A percentile compares a stretch with the other conserved stretches of the same genome.
These are phyloP conservation scores for Pestalotiopsis sp. DNA, from an alignment of 2,329 filamentous ascomycete species.

Conservation along the genomic window DNA sequence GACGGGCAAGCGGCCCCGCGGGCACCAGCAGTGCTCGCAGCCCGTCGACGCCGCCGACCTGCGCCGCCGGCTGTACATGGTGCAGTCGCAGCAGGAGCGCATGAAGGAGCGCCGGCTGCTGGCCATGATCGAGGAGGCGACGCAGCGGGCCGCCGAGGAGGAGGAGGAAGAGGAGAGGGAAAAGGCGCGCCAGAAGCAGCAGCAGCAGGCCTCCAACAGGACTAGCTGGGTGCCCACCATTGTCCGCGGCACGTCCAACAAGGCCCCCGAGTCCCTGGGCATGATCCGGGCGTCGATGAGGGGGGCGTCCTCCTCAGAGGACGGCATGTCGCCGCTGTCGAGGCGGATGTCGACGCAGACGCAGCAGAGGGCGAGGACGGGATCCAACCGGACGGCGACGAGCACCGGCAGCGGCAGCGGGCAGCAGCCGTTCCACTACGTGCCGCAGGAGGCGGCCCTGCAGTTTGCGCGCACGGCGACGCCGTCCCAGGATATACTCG, in stretches of 20 bases:
- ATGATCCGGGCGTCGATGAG: background rate
- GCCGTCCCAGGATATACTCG: conserved; percentile 31
- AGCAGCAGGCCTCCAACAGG: background rate
- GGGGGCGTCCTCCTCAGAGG: background rate
- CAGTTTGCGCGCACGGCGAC: conserved; percentile 60
- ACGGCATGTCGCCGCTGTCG: conserved; percentile 9
- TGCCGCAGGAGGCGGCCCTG: conserved; percentile 55
- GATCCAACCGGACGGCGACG: conserved; percentile 4
- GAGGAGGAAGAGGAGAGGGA: background rate
- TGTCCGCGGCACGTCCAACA: background rate
- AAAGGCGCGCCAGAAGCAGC: background rate
- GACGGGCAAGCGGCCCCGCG: conserved; percentile 1
- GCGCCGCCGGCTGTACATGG: conserved; percentile 50
- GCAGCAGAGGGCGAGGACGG: conserved; percentile 14
- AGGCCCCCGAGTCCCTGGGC: background rate
- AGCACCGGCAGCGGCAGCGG: background rate
- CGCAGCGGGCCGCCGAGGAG: conserved; percentile 2
- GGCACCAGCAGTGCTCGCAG: conserved; percentile 22
- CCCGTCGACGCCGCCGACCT: conserved; percentile 60
- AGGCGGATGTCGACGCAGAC: conserved; percentile 12
- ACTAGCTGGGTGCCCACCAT: background rate
- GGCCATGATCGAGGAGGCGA: conserved; percentile 25
- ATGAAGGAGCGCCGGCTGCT: conserved; percentile 37
- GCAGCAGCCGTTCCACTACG: conserved; percentile 32
- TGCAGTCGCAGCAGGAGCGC: conserved; percentile 53